These are phyloP conservation scores for Sphagnum fallax DNA, from an alignment of 228 moss, liverwort and hornwort species.

Conservation along the genomic window DNA sequence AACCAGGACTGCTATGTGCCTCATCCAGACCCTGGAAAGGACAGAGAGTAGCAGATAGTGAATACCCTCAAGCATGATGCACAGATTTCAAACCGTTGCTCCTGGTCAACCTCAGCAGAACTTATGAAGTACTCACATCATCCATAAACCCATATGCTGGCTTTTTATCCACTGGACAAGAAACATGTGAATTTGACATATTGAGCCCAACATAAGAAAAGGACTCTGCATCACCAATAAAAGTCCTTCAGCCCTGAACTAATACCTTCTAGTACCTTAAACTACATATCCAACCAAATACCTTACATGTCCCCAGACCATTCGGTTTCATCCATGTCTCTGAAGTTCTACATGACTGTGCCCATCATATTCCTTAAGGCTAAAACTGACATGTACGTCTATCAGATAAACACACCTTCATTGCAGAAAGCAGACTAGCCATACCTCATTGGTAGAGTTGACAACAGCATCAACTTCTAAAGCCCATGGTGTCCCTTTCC, in stretches of 20 bases:
- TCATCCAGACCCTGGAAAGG: conserved; percentile 86
- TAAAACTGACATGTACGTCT: no score
- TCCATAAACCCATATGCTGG: no score
- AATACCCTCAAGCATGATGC: not conserved
- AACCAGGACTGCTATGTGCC: conserved; percentile 85
- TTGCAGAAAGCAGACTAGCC: not conserved
- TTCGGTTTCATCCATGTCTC: no score
- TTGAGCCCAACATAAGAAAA: not conserved
- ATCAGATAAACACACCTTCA: no score
- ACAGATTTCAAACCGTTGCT: no score
- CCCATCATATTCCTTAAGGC: no score
- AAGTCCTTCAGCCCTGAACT: not conserved
- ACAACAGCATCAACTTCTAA: conserved; percentile 96
- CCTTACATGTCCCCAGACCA: no score
- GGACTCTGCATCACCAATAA: not conserved
- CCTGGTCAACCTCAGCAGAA: not conserved
- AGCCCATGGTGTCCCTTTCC: conserved; percentile 88
- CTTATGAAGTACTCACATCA: not conserved
- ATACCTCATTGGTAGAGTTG: conserved; percentile 94
- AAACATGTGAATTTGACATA: not conserved
- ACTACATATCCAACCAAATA: no score
- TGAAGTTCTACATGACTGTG: no score
- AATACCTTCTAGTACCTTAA: not conserved
- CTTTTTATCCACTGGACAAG: not conserved
- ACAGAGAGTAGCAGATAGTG: not conserved